Base-by-base conservation (phyloP, 2,329 filamentous ascomycete genomes). In the Diaporthe citriasiana region DNA sequence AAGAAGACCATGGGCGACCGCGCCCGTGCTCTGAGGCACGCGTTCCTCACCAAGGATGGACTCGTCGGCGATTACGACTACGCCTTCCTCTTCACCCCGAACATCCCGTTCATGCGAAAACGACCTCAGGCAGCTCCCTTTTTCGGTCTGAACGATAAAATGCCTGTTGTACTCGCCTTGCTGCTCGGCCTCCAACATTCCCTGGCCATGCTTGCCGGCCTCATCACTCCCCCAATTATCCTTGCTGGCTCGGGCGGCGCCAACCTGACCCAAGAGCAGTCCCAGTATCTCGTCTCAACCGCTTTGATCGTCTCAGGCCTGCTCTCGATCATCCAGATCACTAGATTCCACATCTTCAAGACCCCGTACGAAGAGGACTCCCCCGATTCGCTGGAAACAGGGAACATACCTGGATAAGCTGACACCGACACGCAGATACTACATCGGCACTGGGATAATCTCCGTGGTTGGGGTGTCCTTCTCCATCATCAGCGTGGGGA, bases 61-160 rank as follows among this genome's bases (percentile, higher is more conserved):
- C 88, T 98, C 35, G 83, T 98, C 72, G 95, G 95, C 76, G 88
- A 91, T 78, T 98, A 98, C 83, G 93, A 98, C 87, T 98, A 98
- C 88, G 93, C 82, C 47, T 97, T 95, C 80, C 91, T 98, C 53
- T 97, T 98, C 87, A 91, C 86, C 30, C 94, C 91, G 1, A 95
- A 94, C 77, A 83, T 98, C 30, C 95, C 95, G 0, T 98, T 98
- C 82, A 91, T 97, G 87, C 91, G 89, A 80, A 90, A 89, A 81
- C 79, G 84, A 7, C 82, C 82, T 45, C 83, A 84, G 76, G 85
- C 88, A n/a, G 90, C 93, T 42, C 94, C 94, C 0, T 97, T 97
- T 82, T 97, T 96, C 79, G 94, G 94, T n/a, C 90, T 96, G 51
- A 89, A 96, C 78, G 93, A 95, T 82, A 85, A 85, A 72, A 94